A percentile compares a stretch with the other conserved stretches of the same genome.
Conservation (phyloP, 2,329 filamentous ascomycete genomes). For the Xylariaceae sp. region DNA sequence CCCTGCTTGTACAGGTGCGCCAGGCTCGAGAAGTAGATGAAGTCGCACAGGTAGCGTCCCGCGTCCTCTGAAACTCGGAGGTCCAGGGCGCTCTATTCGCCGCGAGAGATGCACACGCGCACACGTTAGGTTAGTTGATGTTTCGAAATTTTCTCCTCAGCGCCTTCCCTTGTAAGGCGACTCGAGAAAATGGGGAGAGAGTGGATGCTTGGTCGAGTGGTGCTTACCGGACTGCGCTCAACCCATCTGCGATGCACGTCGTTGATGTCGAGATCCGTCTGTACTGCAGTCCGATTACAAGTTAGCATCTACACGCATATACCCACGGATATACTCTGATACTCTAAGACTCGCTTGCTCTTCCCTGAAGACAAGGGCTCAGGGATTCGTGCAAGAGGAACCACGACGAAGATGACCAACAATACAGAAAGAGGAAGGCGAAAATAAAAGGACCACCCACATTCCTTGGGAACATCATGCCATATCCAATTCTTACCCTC, state of each 20-base stretch:
- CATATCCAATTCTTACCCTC: conserved; percentile 47
- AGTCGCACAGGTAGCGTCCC: conserved; percentile 71
- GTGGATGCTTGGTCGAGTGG: not conserved
- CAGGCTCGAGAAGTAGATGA: conserved; percentile 68
- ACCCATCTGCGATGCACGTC: conserved; percentile 54
- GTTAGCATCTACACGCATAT: no score
- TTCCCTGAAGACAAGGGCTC: no score
- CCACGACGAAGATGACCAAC: not conserved
- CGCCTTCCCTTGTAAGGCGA: no score
- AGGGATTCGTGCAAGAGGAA: no score
- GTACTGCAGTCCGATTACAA: no score
- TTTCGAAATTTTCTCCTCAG: no score
- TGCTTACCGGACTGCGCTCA: conserved; percentile 42
- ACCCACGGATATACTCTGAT: no score
- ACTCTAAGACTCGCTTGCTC: no score
- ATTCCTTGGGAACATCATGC: conserved; percentile 48
- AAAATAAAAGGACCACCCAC: conserved; percentile 27
- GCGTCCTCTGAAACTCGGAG: conserved; percentile 63
- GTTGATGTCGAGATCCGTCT: conserved; percentile 52
- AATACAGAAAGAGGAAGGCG: not conserved
- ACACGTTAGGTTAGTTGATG: no score
- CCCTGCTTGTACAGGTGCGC: conserved; percentile 47
- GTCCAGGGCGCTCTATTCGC: conserved; percentile 30
- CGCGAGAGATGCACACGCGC: not conserved
- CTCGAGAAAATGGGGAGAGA: no score